Base-by-base conservation (phyloP, 2,329 filamentous ascomycete genomes). In the Pseudocercospora fijiensis region DNA sequence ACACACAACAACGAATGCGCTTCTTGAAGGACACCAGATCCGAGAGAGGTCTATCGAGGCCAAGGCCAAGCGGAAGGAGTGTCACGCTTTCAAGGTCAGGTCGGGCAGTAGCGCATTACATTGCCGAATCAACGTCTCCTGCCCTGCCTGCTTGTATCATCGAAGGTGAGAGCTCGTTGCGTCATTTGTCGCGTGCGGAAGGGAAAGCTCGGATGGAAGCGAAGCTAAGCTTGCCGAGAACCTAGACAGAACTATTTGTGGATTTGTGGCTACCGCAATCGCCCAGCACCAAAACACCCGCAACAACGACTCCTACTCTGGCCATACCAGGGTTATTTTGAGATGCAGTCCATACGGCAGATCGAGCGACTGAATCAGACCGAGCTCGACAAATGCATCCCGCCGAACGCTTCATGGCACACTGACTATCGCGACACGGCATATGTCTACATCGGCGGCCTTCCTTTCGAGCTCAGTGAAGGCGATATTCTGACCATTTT, bases 341-440 rank as follows among this genome's bases (percentile, higher is more conserved):
- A 26, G 26, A 99, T 99, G 95, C 97, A 99, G 77, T 89, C 91
- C 71, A 95, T 99, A 71, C 90, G 92, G 71, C 89, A 92, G 63
- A 95, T 97, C 65, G 91, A 96, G 77, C 88, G 89, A 76, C 89
- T 99, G 64, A 99, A 99, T 77, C 92, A 95, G 81, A 89, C 88
- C 71, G 95, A 99, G 79, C 90, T 99, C 66, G 93, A 97, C 77
- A 88, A 92, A 76, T 91, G 89, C 72, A 93, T 92, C 70, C 84
- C 89, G 2, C 89, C 93, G 47, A 88, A 92, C 78, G 94, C 90
- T 67, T 97, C 94, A 62, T 98, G 94, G 94, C 94, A 98, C 77
- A 89, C 90, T 76, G 96, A 99, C 81, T 99, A 98, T 80, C 91
- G 92, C 79, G 95, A 96, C 80, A 98, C 95, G 1, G 96, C 95